Conservation (phyloP, 495 filamentous ascomycete genomes). For the Pyronema omphalodes region DNA sequence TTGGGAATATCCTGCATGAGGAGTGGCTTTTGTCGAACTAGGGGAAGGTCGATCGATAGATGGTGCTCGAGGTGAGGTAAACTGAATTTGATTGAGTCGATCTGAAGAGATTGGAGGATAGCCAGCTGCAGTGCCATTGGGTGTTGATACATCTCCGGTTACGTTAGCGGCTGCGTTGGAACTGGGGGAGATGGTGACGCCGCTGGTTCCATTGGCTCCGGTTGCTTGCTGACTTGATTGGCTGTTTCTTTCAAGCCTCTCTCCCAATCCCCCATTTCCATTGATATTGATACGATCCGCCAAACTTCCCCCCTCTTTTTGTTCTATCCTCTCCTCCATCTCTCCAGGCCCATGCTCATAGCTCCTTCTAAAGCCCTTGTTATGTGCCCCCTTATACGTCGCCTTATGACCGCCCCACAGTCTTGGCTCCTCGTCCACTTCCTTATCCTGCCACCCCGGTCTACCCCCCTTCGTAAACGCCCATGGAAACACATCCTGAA, state of each 20-base stretch:
- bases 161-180: background rate
- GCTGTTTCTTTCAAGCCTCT: background rate
- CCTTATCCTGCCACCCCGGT: background rate
- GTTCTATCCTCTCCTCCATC: too few species aligned
- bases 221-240: background rate
- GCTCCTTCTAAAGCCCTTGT: too few species aligned
- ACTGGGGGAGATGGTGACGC: background rate
- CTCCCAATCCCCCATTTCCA: too few species aligned
- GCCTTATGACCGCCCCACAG: too few species aligned
- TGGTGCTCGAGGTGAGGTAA: background rate
- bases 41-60: too few species aligned
- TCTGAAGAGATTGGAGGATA: background rate
- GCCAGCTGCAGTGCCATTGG: background rate
- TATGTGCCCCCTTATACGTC: too few species aligned
- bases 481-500: constrained; percentile 40
- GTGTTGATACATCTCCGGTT: background rate
- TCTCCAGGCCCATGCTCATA: too few species aligned
- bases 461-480: constrained; percentile 7
- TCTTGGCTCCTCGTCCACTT: too few species aligned
- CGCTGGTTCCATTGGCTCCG: background rate
- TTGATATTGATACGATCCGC: too few species aligned
- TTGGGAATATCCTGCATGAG: too few species aligned
- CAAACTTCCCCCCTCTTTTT: too few species aligned
- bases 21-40: too few species aligned
- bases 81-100: background rate